Base-by-base conservation (phyloP, 192 early-diverging fungal genomes). In the Borealophlyctis nickersoniae region DNA sequence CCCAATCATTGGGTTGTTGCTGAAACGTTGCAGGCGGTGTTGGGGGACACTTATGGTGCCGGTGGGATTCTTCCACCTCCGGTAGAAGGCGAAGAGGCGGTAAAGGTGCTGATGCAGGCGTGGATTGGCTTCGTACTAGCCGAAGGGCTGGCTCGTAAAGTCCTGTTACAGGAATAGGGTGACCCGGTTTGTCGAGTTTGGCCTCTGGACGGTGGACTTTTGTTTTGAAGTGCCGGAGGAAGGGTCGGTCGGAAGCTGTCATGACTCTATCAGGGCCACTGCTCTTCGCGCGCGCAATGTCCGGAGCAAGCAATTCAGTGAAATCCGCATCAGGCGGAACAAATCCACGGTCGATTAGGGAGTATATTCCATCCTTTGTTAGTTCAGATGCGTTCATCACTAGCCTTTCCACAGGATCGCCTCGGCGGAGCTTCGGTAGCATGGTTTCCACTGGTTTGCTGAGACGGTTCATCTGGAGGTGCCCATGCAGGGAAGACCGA, bases 291-390 rank as follows among this genome's bases (percentile, higher is more conserved):
- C n/a, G n/a, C n/a, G n/a, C n/a, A n/a, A n/a, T n/a, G n/a, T 59
- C 39, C 11, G 45, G 14, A 2, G 57, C 36, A 9, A 67, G 16
- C 16, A 67, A 22, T 9, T 23, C 27, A 16, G 66, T 58, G 58
- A 33, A 67, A 31, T 67, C 66, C 30, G 57, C 66, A 29, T 60
- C 31, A 27, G 26, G 29, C n/a, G 66, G 66, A 4, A 60, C 11
- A 28, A 67, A 67, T 0, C 66, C 66, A 11, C 66, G 57, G 36
- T 67, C 50, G 27, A 67, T 60, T 23, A 67, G 57, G 2, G 66
- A 39, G 11, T 4, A 30, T 24, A 67, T 32, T 27, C 66, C 66
- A 5, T 33, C 30, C 39, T 58, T 59, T 16, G 34, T 11, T 0
- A 60, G 29, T 0, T 36, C 13, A 13, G 27, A 31, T 52, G 13